phyloP scores from a whole-genome alignment of 148 eudicot genomes.

The Chenopodium album region DNA sequence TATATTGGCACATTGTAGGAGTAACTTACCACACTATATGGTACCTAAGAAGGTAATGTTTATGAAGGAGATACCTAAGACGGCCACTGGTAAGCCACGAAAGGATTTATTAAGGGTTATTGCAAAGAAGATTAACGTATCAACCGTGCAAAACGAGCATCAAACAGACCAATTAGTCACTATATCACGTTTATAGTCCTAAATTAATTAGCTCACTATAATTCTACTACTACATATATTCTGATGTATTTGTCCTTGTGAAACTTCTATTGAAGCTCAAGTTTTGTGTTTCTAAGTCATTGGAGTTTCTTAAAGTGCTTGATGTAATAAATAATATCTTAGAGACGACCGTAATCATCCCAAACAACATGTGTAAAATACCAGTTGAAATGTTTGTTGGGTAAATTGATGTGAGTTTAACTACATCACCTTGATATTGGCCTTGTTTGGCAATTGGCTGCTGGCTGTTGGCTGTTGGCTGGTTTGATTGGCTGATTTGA shows the following conservation, averaged over 20 bases:
- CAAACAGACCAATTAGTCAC: slow-evolving; percentile 3
- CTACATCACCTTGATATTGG: too few relatives aligned
- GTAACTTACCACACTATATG: slow-evolving; percentile 60
- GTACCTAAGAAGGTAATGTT: slow-evolving; percentile 67
- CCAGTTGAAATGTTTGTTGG: too few relatives aligned
- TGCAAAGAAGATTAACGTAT: slow-evolving; percentile 30
- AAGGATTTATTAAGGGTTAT: slow-evolving; percentile 51
- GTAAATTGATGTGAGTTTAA: too few relatives aligned
- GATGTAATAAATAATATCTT: background rate
- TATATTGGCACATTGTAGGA: slow-evolving; percentile 52
- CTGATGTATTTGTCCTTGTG: background rate
- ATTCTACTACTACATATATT: background rate
- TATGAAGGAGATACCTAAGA: slow-evolving; percentile 58
- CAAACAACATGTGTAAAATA: too few relatives aligned
- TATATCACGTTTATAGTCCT: slow-evolving; percentile 42
- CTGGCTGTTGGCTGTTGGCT: too few relatives aligned
- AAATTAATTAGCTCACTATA: background rate
- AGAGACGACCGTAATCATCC: too few relatives aligned
- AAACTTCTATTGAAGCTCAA: background rate
- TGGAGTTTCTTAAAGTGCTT: background rate
- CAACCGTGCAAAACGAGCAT: background rate
- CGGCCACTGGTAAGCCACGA: slow-evolving; percentile 50
- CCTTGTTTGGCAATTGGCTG: too few relatives aligned
- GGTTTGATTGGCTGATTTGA: too few relatives aligned
- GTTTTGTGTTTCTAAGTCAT: background rate